Conservation (phyloP, 2,329 filamentous ascomycete species). For the Neonectria neomacrospora region DNA sequence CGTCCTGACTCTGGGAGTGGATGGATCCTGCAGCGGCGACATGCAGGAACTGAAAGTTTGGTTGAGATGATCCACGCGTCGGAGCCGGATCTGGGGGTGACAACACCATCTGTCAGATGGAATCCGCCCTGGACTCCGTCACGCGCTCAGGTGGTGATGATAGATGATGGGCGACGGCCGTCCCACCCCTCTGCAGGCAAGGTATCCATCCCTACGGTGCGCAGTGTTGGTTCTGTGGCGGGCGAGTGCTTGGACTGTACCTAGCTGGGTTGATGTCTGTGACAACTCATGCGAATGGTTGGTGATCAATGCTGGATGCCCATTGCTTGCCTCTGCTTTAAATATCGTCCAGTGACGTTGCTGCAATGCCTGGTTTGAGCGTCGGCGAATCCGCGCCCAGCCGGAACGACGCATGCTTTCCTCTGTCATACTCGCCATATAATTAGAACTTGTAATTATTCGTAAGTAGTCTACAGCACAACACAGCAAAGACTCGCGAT, state of each 20-base stretch:
- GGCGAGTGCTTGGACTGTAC: slow-evolving; percentile 6
- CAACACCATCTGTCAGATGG: not conserved
- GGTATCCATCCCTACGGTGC: not conserved
- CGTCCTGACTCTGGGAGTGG: slow-evolving; percentile 3
- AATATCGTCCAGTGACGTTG: slow-evolving; percentile 11
- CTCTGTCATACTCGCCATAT: slow-evolving; percentile 3
- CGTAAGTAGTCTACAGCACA: not conserved
- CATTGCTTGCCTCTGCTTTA: slow-evolving; percentile 4
- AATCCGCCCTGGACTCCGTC: not conserved
- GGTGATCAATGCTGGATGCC: not conserved
- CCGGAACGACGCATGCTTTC: not conserved
- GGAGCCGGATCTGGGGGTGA: not conserved
- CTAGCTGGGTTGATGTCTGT: not conserved
- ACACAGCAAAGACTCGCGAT: slow-evolving; percentile 4
- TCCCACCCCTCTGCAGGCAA: not conserved
- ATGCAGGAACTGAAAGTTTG: slow-evolving; percentile 13
- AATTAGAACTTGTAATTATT: slow-evolving; percentile 13
- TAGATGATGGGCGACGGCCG: slow-evolving; percentile 1
- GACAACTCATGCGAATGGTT: not conserved
- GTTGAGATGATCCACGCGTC: not conserved
- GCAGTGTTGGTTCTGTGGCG: slow-evolving; percentile 7
- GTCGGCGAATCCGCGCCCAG: slow-evolving; percentile 3
- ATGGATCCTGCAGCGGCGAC: slow-evolving; percentile 1
- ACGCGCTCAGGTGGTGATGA: slow-evolving; percentile 3
- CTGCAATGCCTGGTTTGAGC: slow-evolving; percentile 1